Evolutionary conservation across 2,329 filamentous ascomycete species (phyloP).

Genomic region (Pseudogymnoascus sp.): DNA sequence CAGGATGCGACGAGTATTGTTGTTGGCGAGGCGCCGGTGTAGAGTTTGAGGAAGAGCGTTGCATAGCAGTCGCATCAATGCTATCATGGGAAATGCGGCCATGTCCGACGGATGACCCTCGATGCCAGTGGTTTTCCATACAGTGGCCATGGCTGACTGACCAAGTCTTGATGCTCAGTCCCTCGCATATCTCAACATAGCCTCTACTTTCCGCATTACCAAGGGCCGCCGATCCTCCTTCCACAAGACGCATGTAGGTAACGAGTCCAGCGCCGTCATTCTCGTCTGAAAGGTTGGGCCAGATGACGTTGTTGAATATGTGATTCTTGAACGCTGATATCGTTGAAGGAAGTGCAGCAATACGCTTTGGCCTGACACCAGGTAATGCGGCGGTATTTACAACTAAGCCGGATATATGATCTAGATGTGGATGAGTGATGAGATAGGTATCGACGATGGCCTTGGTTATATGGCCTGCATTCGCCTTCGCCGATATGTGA

Average conservation of each 20-base stretch:
- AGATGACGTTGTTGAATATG: conserved; percentile 96
- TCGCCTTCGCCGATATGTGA: conserved; percentile 57
- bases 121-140: conserved; percentile 62
- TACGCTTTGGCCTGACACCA: conserved; percentile 69
- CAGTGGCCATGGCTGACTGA: conserved; percentile 85
- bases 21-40: neutral
- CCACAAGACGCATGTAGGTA: conserved; percentile 78
- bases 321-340: conserved; percentile 86
- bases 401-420: conserved; percentile 85
- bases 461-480: conserved; percentile 71
- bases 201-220: conserved; percentile 49
- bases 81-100: neutral
- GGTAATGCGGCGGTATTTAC: conserved; percentile 87
- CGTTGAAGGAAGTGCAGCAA: conserved; percentile 81
- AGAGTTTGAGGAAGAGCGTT: neutral
- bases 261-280: conserved; percentile 89
- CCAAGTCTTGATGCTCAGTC: conserved; percentile 80
- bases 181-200: conserved; percentile 82
- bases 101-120: conserved; percentile 37
- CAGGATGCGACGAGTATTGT: neutral
- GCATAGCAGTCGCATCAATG: neutral
- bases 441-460: conserved; percentile 79
- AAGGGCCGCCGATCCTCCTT: conserved; percentile 77
- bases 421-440: conserved; percentile 94
- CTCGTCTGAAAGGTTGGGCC: conserved; percentile 95